Conservation (phyloP, 176 grass and related monocot species). For the Oropetium thomaeum region DNA sequence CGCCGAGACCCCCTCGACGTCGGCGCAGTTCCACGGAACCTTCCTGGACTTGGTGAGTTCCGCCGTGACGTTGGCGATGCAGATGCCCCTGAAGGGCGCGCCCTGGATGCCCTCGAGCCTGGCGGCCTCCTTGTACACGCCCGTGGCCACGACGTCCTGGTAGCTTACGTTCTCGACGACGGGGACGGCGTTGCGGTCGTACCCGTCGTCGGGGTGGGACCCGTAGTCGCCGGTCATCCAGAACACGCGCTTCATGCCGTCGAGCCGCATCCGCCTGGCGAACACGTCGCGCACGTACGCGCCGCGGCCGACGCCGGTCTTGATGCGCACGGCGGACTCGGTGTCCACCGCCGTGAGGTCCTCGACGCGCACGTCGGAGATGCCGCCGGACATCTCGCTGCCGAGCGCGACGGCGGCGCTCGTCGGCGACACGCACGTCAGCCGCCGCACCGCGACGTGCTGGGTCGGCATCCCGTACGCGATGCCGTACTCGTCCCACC, state of each 20-base stretch:
- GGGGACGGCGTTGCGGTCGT: conserved; percentile 66
- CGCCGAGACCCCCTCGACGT: conserved; percentile 62
- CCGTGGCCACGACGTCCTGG: conserved; percentile 76
- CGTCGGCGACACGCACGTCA: conserved; percentile 88
- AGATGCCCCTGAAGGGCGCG: conserved; percentile 61
- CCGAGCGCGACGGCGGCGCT: conserved; percentile 84
- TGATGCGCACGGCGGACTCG: conserved; percentile 90
- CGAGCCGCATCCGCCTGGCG: conserved; percentile 57
- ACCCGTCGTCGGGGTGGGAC: conserved; percentile 73
- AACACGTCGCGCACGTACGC: conserved; percentile 71
- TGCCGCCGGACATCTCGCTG: conserved; percentile 98
- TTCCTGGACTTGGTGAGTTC: conserved; percentile 59
- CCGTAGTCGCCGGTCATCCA: conserved; percentile 93
- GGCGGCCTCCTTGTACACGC: conserved; percentile 51
- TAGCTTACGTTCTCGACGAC: conserved; percentile 74
- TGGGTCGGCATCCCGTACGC: conserved; percentile 74
- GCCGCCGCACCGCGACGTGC: conserved; percentile 62
- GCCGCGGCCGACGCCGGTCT: conserved; percentile 69
- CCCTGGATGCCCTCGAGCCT: conserved; percentile 72
- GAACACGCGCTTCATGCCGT: conserved; percentile 82
- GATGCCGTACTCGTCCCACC: conserved; percentile 99
- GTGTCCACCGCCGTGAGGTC: conserved; percentile 72
- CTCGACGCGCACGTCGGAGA: conserved; percentile 80
- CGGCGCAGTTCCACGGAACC: conserved; percentile 63
- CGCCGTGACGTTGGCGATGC: conserved; percentile 75